Evolutionary conservation across 2,329 filamentous ascomycete species (phyloP).

Genomic region (Beauveria sp.): DNA sequence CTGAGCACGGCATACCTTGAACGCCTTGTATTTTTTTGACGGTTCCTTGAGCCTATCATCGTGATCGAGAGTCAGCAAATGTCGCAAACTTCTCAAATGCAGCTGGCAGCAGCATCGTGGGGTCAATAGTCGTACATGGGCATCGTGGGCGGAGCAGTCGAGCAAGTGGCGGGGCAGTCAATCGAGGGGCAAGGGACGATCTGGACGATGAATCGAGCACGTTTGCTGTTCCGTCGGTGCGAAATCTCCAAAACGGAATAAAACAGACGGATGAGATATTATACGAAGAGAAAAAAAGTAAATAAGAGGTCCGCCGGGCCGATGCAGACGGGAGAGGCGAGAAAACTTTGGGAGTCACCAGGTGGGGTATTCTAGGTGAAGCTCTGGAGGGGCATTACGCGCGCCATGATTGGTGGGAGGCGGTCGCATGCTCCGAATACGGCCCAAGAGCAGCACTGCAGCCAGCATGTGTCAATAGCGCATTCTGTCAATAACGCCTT

Average conservation of each 20-base stretch:
- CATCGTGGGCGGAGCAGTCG: constrained; percentile 2
- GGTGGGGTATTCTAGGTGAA: background rate
- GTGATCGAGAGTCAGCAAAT: background rate
- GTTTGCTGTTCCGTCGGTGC: background rate
- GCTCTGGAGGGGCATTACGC: constrained; percentile 4
- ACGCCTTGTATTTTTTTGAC: constrained; percentile 68
- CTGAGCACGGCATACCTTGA: constrained; percentile 23
- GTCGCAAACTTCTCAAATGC: background rate
- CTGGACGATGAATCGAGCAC: background rate
- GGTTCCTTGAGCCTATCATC: constrained; percentile 60
- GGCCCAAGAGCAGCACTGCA: background rate
- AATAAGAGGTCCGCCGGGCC: background rate
- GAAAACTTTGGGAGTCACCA: constrained; percentile 2
- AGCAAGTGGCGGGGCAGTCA: background rate
- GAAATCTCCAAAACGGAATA: background rate
- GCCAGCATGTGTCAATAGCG: too few relatives aligned
- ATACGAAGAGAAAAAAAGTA: background rate
- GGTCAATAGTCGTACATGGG: background rate
- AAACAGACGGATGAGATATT: background rate
- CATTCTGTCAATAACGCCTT: background rate
- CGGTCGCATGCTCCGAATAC: background rate
- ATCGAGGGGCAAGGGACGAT: background rate
- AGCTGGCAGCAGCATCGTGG: background rate
- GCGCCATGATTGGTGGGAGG: background rate
- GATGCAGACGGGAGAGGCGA: background rate